Evolutionary conservation across 2,329 filamentous ascomycete genomes (phyloP).

Genomic region (Cladorrhinum sp.): DNA sequence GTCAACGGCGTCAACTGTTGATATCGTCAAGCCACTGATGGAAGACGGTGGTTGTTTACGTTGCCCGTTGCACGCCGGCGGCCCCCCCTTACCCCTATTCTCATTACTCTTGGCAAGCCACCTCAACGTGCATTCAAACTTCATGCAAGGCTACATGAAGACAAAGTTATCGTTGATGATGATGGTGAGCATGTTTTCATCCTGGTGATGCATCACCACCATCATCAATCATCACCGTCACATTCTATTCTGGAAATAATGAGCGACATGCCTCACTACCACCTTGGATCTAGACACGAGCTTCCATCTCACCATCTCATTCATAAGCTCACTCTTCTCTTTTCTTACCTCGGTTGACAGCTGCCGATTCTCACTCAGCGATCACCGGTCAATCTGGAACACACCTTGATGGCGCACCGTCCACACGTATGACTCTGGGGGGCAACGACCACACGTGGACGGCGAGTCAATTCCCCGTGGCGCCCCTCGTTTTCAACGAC

Average conservation of each 20-base stretch:
- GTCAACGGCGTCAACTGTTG: background rate
- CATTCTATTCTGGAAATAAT: background rate
- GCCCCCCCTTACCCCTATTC: background rate
- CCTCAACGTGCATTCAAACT: background rate
- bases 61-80: background rate
- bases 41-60: background rate
- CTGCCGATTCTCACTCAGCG: background rate
- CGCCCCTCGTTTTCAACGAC: background rate
- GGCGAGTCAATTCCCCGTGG: constrained; percentile 9
- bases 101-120: background rate
- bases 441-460: background rate
- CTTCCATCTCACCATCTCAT: background rate
- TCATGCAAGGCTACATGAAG: background rate
- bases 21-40: background rate
- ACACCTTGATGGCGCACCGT: background rate
- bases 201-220: background rate
- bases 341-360: background rate
- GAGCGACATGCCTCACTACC: background rate
- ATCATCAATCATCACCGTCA: background rate
- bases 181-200: background rate
- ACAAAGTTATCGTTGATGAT: background rate
- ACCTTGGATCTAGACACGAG: background rate
- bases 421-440: constrained; percentile 1
- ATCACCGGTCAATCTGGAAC: background rate
- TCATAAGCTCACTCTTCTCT: background rate